Percentiles rank a stretch among this genome's conserved stretches.
These are phyloP conservation scores for Nicotiana attenuata DNA, from an alignment of 257 asterid genomes.

Conservation along the genomic window DNA sequence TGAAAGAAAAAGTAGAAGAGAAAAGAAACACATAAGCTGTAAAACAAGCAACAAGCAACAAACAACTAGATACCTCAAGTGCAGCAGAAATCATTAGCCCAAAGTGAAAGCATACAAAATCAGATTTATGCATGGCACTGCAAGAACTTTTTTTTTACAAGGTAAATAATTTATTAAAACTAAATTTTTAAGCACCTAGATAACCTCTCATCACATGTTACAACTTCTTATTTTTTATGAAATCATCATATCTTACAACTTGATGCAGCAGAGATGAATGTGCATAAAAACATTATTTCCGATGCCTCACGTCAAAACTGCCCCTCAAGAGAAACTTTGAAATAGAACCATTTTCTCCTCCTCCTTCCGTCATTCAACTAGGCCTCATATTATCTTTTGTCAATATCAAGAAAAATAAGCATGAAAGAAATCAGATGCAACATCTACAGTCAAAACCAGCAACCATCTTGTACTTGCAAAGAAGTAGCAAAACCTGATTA, in stretches of 20 bases:
- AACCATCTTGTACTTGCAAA: neutral
- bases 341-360: neutral
- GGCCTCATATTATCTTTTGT: neutral
- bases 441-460: neutral
- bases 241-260: neutral
- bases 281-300: neutral
- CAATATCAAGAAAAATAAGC: neutral
- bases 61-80: neutral
- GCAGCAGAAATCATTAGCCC: neutral
- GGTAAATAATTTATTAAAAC: too few species aligned
- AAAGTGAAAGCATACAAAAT: constrained; percentile 1
- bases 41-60: neutral
- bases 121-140: neutral
- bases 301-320: neutral
- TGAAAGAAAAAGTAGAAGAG: neutral
- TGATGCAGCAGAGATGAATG: neutral
- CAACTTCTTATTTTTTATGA: neutral
- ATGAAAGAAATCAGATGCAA: neutral
- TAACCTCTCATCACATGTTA: constrained; percentile 1
- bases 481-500: neutral
- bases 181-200: neutral
- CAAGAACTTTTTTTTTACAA: neutral
- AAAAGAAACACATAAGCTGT: neutral
- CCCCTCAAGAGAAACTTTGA: neutral
- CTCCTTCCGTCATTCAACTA: neutral